Evolutionary conservation across 2,329 filamentous ascomycete species (phyloP).

Genomic region (Spiromastix sp.): DNA sequence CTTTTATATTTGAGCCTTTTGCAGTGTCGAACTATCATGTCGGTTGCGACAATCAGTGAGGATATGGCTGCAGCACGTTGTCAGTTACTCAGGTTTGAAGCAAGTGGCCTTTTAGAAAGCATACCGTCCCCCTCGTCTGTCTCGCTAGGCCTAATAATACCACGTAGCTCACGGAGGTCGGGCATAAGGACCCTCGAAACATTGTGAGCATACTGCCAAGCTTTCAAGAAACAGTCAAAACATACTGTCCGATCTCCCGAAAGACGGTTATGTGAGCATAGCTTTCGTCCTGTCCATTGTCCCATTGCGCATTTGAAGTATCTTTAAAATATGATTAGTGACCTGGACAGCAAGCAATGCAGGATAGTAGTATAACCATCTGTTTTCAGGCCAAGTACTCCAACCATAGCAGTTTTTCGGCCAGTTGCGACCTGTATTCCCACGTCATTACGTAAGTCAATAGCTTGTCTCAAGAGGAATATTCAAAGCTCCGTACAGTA

Average conservation of each 20-base stretch:
- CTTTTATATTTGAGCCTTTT: conserved; percentile 73
- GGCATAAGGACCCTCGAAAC: conserved; percentile 51
- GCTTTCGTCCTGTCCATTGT: conserved; percentile 48
- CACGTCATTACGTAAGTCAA: background rate
- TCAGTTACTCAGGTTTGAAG: too few relatives aligned
- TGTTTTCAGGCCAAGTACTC: conserved; percentile 76
- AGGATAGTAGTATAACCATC: too few relatives aligned
- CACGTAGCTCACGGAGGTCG: conserved; percentile 55
- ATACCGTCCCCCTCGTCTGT: conserved; percentile 63
- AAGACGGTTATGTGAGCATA: conserved; percentile 77
- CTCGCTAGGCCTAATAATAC: conserved; percentile 54
- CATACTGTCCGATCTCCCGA: conserved; percentile 51
- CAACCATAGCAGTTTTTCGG: conserved; percentile 62
- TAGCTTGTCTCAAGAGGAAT: background rate
- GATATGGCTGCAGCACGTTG: conserved; percentile 65
- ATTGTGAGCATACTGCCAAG: conserved; percentile 44
- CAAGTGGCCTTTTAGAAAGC: too few relatives aligned
- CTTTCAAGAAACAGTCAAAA: conserved; percentile 16
- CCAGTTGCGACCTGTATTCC: conserved; percentile 49
- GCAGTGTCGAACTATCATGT: conserved; percentile 73
- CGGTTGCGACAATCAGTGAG: conserved; percentile 71
- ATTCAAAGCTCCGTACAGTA: conserved; percentile 41
- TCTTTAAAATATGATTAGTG: conserved; percentile 25
- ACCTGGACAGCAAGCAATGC: background rate
- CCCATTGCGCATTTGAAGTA: conserved; percentile 54